These are phyloP conservation scores for Verbena officinalis DNA, from an alignment of 257 asterid species.

Conservation along the genomic window DNA sequence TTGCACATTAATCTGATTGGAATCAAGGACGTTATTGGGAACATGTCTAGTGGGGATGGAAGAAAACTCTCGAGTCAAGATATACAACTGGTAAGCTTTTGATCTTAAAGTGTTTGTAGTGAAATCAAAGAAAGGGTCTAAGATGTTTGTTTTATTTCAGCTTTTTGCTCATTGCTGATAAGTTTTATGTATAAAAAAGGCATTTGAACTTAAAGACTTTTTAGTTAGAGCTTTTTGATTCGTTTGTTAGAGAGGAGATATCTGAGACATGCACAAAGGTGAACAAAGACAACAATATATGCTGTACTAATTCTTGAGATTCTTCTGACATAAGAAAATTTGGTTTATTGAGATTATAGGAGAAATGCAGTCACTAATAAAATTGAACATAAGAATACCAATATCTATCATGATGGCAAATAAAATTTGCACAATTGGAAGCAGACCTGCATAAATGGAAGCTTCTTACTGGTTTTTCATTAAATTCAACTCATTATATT, in stretches of 20 bases:
- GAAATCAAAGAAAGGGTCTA: background rate
- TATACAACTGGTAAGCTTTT: conserved; percentile 55
- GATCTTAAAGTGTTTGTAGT: conserved; percentile 3
- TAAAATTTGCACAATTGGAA: background rate
- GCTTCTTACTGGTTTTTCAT: background rate
- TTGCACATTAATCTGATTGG: conserved; percentile 23
- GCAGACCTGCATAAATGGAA: background rate
- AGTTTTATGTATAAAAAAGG: background rate
- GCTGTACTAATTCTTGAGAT: too few relatives aligned
- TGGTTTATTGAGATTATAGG: too few relatives aligned
- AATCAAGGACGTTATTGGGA: conserved; percentile 9
- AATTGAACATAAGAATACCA: too few relatives aligned
- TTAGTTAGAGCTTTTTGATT: too few relatives aligned
- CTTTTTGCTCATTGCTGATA: background rate
- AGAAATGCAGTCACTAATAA: background rate
- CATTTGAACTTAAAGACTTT: too few relatives aligned
- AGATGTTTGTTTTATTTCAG: background rate
- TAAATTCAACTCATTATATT: background rate
- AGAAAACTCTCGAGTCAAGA: conserved; percentile 51
- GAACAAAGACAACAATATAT: too few relatives aligned
- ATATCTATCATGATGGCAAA: background rate
- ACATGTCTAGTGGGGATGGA: conserved; percentile 61
- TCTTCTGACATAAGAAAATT: too few relatives aligned
- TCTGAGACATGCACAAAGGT: too few relatives aligned
- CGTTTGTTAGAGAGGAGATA: too few relatives aligned